Evolutionary conservation across 2,329 filamentous ascomycete genomes (phyloP), one percentile per base, ranked within the genome.

Genomic region (Chaetomium globosum): DNA sequence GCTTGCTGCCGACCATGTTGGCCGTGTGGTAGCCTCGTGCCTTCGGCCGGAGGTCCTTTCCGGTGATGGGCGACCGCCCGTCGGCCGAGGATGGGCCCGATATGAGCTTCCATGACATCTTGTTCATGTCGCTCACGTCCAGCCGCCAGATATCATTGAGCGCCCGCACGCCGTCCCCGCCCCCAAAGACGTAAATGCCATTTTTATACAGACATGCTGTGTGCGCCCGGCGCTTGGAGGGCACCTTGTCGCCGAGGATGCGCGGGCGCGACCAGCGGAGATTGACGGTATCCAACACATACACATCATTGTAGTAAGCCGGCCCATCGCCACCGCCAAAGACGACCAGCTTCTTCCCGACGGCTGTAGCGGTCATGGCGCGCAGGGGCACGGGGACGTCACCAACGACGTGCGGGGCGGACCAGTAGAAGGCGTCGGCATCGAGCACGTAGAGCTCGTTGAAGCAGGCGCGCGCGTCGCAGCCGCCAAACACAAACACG

Each of bases 71-170:
- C 16, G 66, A 65, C 36, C 59, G 53, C 36, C 39, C 36, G 28
- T 67, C 63, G 7, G 49, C 30, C 23, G 69, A 59, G 21, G 68
- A 55, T 21, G 70, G 82, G 78, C 52, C 77, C 75, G 86, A 89
- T 60, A 90, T 81, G 59, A 89, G 77, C 73, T 85, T 85, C 88
- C 88, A 90, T 63, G 83, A 85, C 86, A 89, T 88, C 77, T 88
- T 89, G 74, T 77, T 82, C 60, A 83, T 80, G 72, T 90, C 88
- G 68, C 82, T 82, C 43, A 90, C 88, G 71, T 90, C 88, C 19
- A 90, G 81, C n/a, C 88, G 80, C 88, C 88, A 90, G 23, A 90
- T 86, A 71, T 90, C 88, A 73, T 90, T 90, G 64, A 90, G 80
- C 5, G 88, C 88, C 55, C 86, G 81, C n/a, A 89, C 85, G 53